phyloP scores from a whole-genome alignment of 208 protist genomes.

The Dictyostelium gargantuum region DNA sequence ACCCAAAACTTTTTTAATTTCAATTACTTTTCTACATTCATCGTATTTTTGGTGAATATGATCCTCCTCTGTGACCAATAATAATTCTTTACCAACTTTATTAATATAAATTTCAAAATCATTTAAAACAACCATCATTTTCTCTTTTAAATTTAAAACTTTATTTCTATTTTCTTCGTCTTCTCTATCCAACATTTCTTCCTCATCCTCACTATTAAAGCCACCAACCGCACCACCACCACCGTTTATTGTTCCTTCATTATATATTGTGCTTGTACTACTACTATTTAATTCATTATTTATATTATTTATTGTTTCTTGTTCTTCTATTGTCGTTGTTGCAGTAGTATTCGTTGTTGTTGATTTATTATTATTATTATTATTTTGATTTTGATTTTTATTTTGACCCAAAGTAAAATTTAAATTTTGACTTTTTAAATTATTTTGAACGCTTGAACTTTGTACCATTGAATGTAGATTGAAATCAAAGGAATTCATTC shows the following conservation, averaged over 20 bases:
- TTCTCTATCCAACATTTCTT: constrained; percentile 10
- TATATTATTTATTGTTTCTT: not conserved
- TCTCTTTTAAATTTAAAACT: not conserved
- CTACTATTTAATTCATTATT: not conserved
- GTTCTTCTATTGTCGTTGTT: not conserved
- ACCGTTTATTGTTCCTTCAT: not conserved
- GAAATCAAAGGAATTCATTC: not conserved
- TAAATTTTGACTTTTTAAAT: constrained; percentile 1
- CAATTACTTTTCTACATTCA: constrained; percentile 52
- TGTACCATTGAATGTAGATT: not conserved
- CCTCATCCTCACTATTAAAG: not conserved
- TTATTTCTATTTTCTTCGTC: constrained; percentile 29
- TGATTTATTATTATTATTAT: not conserved
- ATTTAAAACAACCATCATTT: not conserved
- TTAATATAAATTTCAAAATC: constrained; percentile 11
- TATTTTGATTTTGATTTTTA: not conserved
- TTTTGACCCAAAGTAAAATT: not conserved
- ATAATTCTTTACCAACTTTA: not conserved
- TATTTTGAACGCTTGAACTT: not conserved
- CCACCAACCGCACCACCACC: not conserved
- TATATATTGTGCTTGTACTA: not conserved
- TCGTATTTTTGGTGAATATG: constrained; percentile 14
- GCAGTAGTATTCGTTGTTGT: too few relatives aligned
- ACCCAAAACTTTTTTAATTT: constrained; percentile 24
- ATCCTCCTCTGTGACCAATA: not conserved